Conservation (phyloP, 2,329 filamentous ascomycete genomes). For the Bretziella fagacearum region DNA sequence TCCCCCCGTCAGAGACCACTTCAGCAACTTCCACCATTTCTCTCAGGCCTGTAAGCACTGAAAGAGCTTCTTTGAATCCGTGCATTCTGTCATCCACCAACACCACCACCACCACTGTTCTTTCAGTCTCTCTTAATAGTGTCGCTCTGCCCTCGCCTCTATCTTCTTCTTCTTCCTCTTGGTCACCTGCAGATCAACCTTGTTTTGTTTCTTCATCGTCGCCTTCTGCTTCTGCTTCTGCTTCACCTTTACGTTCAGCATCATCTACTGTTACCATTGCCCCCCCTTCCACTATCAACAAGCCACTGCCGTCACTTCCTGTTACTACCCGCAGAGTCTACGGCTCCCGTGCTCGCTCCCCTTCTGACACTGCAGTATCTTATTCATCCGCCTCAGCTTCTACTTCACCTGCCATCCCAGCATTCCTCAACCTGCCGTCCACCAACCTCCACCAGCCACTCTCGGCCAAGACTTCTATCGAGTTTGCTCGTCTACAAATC, state of each 20-base stretch:
- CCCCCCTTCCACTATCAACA: neutral
- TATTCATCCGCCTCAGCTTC: neutral
- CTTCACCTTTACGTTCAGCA: neutral
- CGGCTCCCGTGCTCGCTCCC: neutral
- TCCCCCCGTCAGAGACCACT: neutral
- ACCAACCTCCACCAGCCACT: conserved; percentile 3
- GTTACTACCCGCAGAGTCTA: neutral
- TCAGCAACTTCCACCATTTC: neutral
- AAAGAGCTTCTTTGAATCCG: conserved; percentile 5
- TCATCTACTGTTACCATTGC: neutral
- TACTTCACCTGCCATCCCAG: too few species aligned
- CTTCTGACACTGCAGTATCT: conserved; percentile 1
- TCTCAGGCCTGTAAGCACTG: neutral
- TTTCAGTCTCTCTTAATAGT: neutral
- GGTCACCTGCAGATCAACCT: neutral
- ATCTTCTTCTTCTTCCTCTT: neutral
- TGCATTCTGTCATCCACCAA: neutral
- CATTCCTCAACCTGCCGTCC: conserved; percentile 1
- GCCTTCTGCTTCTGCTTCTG: conserved; percentile 1
- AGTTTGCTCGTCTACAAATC: conserved; percentile 1
- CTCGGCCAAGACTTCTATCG: conserved; percentile 15
- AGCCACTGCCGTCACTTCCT: neutral
- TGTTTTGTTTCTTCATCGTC: conserved; percentile 2
- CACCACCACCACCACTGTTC: neutral
- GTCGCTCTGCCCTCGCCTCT: neutral